Evolutionary conservation across 768 basidiomycete genomes (phyloP).

Genomic region (Leucocoprinus leucothites): DNA sequence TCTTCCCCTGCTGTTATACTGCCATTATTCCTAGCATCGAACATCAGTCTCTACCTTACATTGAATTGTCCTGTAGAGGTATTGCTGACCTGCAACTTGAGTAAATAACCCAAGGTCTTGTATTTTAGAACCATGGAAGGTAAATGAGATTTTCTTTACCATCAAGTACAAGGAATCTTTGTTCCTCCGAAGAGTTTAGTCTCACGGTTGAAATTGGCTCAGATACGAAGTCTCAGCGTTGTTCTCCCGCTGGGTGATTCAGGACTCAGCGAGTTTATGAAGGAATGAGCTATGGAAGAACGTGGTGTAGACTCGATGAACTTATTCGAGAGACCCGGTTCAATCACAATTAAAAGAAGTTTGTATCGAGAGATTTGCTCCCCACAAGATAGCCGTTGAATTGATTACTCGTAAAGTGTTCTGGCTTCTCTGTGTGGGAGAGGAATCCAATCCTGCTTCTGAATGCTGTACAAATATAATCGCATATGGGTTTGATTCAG

Average conservation of each 20-base stretch:
- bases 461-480: background rate
- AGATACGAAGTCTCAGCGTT: background rate
- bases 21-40: background rate
- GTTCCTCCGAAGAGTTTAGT: no score
- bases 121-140: no score
- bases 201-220: background rate
- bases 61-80: no score
- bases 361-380: conserved; percentile 6
- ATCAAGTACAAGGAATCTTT: no score
- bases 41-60: no score
- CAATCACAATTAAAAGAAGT: conserved; percentile 10
- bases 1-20: background rate
- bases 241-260: conserved; percentile 11
- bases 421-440: background rate
- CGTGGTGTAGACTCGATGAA: conserved; percentile 6
- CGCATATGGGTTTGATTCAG: background rate
- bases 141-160: no score
- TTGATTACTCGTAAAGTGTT: background rate
- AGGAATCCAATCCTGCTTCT: background rate
- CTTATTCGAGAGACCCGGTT: background rate
- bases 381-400: background rate
- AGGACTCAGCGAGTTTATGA: conserved; percentile 10
- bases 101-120: no score
- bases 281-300: conserved; percentile 10
- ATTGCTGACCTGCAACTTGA: no score